Base-by-base conservation (phyloP, 441 rosid species). In the Viola pubescens region DNA sequence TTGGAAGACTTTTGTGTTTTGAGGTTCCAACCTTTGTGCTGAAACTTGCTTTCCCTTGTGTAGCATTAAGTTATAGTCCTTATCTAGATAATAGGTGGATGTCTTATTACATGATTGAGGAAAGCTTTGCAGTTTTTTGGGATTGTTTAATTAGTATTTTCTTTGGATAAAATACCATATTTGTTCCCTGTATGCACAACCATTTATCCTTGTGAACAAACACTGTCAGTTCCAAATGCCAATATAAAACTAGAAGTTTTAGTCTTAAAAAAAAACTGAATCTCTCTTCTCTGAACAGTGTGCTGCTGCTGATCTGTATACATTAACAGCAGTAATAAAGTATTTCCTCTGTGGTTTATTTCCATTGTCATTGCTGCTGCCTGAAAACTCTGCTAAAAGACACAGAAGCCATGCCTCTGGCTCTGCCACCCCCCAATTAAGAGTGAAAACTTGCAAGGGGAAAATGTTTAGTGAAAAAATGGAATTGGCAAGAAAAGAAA, bases 331-430 rank as follows among this genome's bases (percentile, higher is more conserved):
- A 34, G 77, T 53, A 72, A 66, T 65, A 65, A 58, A 54, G 48
- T 66, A 42, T 62, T 39, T 68, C 56, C 74, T 71, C 74, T 56
- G 48, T 69, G 73, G 71, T 73, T 68, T 71, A 76, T 70, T 78
- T 66, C 64, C 74, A 65, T 70, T 63, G 72, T 77, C 70, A 37
- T 67, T 71, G 70, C 70, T 67, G 75, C 70, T 67, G 75, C 70
- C 81, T 70, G 82, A 69, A 66, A 75, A 43, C 67, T 65, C 81
- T 73, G 85, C 74, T 70, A 73, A 60, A 75, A 62, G 69, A 58
- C 68, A 73, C 78, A 70, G 81, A 77, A 74, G 75, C 80, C 75
- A 73, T 72, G 73, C 83, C 80, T 77, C 73, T 72, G 78, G 60
- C 60, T 60, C 62, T 61, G 81, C 61, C 62, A 72, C 73, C 76